Evolutionary conservation across 1,139 yeast species (phyloP), one percentile per base, ranked within the genome.

Genomic region (Komagataea norvegica): DNA sequence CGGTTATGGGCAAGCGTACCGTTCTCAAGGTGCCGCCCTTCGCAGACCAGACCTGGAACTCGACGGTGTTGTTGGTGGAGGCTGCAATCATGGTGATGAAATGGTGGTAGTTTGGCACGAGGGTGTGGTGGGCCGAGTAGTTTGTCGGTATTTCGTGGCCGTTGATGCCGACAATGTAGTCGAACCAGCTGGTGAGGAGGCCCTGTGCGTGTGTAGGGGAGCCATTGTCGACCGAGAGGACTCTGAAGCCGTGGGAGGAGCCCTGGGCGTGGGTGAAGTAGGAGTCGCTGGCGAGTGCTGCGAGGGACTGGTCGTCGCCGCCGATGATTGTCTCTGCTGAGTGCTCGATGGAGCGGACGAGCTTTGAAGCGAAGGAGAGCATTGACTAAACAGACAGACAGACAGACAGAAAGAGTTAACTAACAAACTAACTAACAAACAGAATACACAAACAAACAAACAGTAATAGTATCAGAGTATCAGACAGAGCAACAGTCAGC

Each of bases 321-420:
- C 55, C 49, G 18, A 62, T 56, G 17, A 60, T 57, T 17, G 61
- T 48, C 34, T 56, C 57, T 1, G 72, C 72, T 3, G 61, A 55
- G 43, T 66, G 71, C 52, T 87, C 96, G 31, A 89, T 70, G 20
- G 87, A 72, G 51, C 79, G 83, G 23, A 87, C 96, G 34, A 88
- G 60, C 52, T 79, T 84, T 57, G 81, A 85, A 8, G 96, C 96
- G 61, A 88, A 84, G 23, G 94, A 84, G 61, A 87, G 83, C 96
- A 87, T 87, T 19, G 9, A 21, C 2, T 22, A 9, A 15, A 8
- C 15, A 25, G 13, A 25, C 15, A 14, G 8, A 18, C 16, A 7
- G 31, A 23, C 23, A 18, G 28, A 13, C 10, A n/a, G n/a, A n/a
- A n/a, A n/a, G n/a, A n/a, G n/a, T n/a, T n/a, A n/a, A n/a, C n/a